Evolutionary conservation across 306 rosid genomes (phyloP).

Genomic region (Pterocarpus macrocarpus): DNA sequence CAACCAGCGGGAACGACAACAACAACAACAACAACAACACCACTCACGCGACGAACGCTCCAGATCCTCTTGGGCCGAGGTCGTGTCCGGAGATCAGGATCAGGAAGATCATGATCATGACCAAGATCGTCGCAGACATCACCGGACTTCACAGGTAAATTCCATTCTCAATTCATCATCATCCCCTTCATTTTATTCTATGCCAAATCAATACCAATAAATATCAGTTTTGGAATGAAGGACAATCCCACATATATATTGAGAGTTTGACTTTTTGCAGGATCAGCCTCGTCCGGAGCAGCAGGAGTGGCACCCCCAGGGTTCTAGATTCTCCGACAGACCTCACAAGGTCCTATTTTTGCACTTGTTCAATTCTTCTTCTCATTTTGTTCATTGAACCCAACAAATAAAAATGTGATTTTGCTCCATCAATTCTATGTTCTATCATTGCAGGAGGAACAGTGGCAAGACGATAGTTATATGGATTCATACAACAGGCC

Average conservation of each 20-base stretch:
- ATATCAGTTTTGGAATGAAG: too few species aligned
- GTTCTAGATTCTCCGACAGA: constrained; percentile 58
- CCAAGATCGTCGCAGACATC: background rate
- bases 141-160: background rate
- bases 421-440: background rate
- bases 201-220: background rate
- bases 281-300: constrained; percentile 45
- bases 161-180: background rate
- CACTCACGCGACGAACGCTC: constrained; percentile 62
- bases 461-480: constrained; percentile 21
- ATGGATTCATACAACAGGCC: background rate
- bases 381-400: background rate
- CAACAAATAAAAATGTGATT: background rate
- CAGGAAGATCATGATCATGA: constrained; percentile 18
- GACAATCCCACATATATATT: too few species aligned
- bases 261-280: constrained; percentile 43
- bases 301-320: constrained; percentile 51
- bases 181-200: background rate
- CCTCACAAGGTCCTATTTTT: constrained; percentile 58
- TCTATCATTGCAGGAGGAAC: constrained; percentile 25
- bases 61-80: constrained; percentile 87
- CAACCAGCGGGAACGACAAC: constrained; percentile 16
- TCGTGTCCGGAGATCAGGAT: constrained; percentile 75
- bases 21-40: background rate
- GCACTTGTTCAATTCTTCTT: background rate